Conservation (phyloP, 2,329 filamentous ascomycete species). For the Microcyclospora tardicrescens region DNA sequence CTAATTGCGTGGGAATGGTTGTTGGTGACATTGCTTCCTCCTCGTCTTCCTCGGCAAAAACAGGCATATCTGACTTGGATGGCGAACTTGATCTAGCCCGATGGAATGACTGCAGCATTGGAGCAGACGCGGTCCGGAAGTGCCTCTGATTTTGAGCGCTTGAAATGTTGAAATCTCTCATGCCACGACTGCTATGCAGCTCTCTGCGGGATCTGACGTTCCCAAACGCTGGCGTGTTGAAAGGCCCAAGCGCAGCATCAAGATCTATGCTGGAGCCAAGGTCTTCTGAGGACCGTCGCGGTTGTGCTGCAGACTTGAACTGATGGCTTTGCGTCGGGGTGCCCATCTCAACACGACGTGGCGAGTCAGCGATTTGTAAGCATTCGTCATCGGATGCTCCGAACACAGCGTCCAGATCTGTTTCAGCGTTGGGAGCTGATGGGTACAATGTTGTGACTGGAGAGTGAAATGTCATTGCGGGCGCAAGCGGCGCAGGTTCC, state of each 20-base stretch:
- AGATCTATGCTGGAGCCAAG: slow-evolving; percentile 74
- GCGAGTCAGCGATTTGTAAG: too few relatives aligned
- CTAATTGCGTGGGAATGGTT: slow-evolving; percentile 3
- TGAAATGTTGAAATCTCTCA: slow-evolving; percentile 54
- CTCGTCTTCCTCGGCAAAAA: slow-evolving; percentile 76
- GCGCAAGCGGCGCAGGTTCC: slow-evolving; percentile 2
- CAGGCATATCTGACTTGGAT: slow-evolving; percentile 57
- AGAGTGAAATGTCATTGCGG: slow-evolving; percentile 4
- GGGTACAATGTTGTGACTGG: slow-evolving; percentile 3
- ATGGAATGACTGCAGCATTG: slow-evolving; percentile 56
- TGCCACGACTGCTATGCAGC: slow-evolving; percentile 64
- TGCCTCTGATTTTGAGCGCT: slow-evolving; percentile 66
- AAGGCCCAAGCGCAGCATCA: slow-evolving; percentile 83
- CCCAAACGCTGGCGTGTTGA: slow-evolving; percentile 64
- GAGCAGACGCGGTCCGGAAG: slow-evolving; percentile 65
- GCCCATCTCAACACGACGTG: too few relatives aligned
- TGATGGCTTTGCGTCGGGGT: slow-evolving; percentile 1
- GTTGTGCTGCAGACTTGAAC: slow-evolving; percentile 4
- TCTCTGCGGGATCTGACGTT: slow-evolving; percentile 56
- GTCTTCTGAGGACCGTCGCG: slow-evolving; percentile 2
- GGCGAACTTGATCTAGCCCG: slow-evolving; percentile 15
- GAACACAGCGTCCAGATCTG: slow-evolving; percentile 22
- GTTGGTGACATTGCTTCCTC: slow-evolving; percentile 30
- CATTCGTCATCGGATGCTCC: background rate
- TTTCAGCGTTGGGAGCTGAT: slow-evolving; percentile 14